Evolutionary conservation across 225 moss, liverwort and hornwort genomes (phyloP).

Genomic region (Pseudisothecium myosuroides): DNA sequence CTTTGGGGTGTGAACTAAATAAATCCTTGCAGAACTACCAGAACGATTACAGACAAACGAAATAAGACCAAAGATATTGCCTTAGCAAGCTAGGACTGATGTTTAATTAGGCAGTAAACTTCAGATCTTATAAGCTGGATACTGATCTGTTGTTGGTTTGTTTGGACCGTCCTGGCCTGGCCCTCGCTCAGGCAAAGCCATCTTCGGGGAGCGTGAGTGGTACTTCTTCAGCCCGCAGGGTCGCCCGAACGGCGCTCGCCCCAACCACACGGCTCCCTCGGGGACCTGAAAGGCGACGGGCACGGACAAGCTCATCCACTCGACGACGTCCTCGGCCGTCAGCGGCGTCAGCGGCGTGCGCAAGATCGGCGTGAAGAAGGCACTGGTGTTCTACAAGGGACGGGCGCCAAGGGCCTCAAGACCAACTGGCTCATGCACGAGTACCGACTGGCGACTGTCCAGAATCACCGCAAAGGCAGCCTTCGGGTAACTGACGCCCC

Average conservation of each 20-base stretch:
- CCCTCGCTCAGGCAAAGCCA: conserved; percentile 47
- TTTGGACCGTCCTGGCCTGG: neutral
- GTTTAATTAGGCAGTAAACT: neutral
- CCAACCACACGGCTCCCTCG: conserved; percentile 89
- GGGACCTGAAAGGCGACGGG: conserved; percentile 99
- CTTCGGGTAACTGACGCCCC: too few species aligned
- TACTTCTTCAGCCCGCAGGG: conserved; percentile 99
- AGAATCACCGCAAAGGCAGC: too few species aligned
- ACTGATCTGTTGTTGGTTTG: neutral
- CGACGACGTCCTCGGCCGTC: neutral
- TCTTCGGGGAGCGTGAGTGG: conserved; percentile 96
- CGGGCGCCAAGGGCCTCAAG: conserved; percentile 93
- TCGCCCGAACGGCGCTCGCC: conserved; percentile 91
- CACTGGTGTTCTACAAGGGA: conserved; percentile 96
- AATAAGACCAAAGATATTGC: neutral
- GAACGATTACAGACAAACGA: neutral
- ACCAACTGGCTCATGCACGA: conserved; percentile 99
- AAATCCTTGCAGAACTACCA: neutral
- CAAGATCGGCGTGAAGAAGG: conserved; percentile 97
- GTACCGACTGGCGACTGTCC: conserved; percentile 52
- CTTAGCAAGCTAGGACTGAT: neutral
- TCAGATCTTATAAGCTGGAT: neutral
- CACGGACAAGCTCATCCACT: conserved; percentile 92
- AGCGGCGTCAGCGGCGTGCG: conserved; percentile 26
- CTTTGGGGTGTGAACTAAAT: neutral